Percentiles rank a stretch among this genome's conserved stretches.
phyloP scores from a whole-genome alignment of 352 stramenopile genomes.

The Globisporangium carolinianum region DNA sequence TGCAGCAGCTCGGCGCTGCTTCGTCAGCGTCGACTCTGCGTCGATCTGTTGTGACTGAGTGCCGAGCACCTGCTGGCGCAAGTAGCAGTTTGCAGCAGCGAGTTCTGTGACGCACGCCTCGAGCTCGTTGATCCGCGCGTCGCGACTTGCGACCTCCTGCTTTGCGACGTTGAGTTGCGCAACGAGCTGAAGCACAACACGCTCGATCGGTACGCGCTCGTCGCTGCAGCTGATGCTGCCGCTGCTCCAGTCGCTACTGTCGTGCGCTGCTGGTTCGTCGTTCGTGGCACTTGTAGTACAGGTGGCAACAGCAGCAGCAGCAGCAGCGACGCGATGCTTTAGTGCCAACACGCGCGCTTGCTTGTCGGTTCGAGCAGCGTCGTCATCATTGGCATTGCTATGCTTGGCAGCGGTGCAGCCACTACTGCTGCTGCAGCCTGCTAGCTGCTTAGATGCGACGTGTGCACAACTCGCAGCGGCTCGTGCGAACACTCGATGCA shows the following conservation, averaged over 20 bases:
- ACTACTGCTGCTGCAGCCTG: neutral
- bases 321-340: neutral
- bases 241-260: slow-evolving; percentile 5
- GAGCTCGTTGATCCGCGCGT: slow-evolving; percentile 18
- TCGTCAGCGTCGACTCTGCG: neutral
- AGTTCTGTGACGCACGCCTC: slow-evolving; percentile 15
- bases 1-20: no score
- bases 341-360: slow-evolving; percentile 6
- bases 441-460: neutral
- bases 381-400: neutral
- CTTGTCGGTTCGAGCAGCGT: neutral
- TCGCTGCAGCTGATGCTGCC: slow-evolving; percentile 13
- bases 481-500: slow-evolving; percentile 14
- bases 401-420: neutral
- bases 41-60: neutral
- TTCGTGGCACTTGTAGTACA: neutral
- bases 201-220: slow-evolving; percentile 23
- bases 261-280: neutral
- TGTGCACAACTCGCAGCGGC: neutral
- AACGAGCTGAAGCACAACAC: slow-evolving; percentile 26
- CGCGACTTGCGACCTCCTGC: slow-evolving; percentile 5
- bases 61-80: neutral
- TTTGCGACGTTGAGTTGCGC: slow-evolving; percentile 14
- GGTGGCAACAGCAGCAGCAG: neutral
- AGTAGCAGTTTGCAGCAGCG: slow-evolving; percentile 9